Percentiles rank a stretch among this genome's conserved stretches.
These are phyloP conservation scores for Epichloe hybrida DNA, from an alignment of 2,329 filamentous ascomycete genomes.

Conservation along the genomic window DNA sequence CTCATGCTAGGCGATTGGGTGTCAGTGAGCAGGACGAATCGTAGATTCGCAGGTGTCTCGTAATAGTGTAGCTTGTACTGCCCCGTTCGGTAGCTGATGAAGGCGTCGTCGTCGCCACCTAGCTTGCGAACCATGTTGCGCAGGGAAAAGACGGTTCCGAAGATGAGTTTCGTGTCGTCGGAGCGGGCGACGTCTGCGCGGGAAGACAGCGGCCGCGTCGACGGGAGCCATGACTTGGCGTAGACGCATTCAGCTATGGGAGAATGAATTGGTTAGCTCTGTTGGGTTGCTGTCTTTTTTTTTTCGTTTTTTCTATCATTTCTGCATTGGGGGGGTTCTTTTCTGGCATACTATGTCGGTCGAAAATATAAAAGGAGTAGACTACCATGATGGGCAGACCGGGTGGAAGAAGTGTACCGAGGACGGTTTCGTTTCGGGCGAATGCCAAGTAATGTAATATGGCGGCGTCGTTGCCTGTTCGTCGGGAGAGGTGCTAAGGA, in stretches of 20 bases:
- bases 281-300: not conserved
- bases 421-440: no score
- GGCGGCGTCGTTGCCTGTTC: no score
- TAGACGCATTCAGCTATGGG: conserved; percentile 88
- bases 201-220: conserved; percentile 22
- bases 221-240: conserved; percentile 66
- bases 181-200: conserved; percentile 35
- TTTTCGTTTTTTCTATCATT: no score
- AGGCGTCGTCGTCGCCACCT: conserved; percentile 85
- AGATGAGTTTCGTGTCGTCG: conserved; percentile 93
- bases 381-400: conserved; percentile 56
- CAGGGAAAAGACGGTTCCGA: conserved; percentile 90
- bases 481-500: no score
- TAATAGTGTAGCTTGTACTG: conserved; percentile 99
- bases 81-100: conserved; percentile 82
- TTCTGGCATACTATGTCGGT: conserved; percentile 72
- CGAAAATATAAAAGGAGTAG: conserved; percentile 98
- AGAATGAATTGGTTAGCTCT: not conserved
- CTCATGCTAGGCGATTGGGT: conserved; percentile 79
- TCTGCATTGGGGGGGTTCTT: not conserved
- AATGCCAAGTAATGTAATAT: no score
- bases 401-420: not conserved
- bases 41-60: conserved; percentile 89
- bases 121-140: conserved; percentile 95
- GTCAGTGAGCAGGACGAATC: conserved; percentile 94